phyloP scores from a whole-genome alignment of 352 stramenopile species.

The Phytophthora palmivora region DNA sequence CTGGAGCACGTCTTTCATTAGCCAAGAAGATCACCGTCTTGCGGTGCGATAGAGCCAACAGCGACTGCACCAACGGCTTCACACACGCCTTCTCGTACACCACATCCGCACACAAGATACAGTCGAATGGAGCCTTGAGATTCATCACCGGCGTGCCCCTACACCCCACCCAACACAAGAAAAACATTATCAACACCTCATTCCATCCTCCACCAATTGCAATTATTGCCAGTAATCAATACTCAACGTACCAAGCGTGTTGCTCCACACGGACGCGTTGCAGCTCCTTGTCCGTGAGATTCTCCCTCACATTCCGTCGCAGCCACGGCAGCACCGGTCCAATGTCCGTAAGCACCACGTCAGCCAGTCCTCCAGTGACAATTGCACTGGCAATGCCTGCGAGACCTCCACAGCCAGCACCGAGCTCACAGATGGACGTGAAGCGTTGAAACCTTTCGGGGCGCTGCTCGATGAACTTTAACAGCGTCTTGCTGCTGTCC shows the following conservation, averaged over 20 bases:
- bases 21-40: constrained; percentile 83
- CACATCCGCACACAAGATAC: constrained; percentile 82
- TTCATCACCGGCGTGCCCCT: constrained; percentile 70
- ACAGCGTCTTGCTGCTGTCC: constrained; percentile 87
- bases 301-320: constrained; percentile 68
- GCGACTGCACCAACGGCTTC: constrained; percentile 77
- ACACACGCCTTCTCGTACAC: constrained; percentile 85
- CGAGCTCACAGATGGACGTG: constrained; percentile 77
- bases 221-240: not conserved
- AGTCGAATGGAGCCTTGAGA: constrained; percentile 75
- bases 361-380: constrained; percentile 56
- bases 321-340: constrained; percentile 83
- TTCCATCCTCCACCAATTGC: not conserved
- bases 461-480: constrained; percentile 86
- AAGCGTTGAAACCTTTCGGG: constrained; percentile 54
- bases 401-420: constrained; percentile 74
- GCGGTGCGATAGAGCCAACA: constrained; percentile 77
- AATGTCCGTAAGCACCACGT: constrained; percentile 83
- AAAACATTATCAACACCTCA: constrained; percentile 8
- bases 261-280: constrained; percentile 67
- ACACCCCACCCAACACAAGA: not conserved
- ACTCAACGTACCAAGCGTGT: constrained; percentile 50
- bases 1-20: constrained; percentile 72
- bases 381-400: constrained; percentile 80
- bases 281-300: constrained; percentile 65